Percentiles rank a stretch among this genome's conserved stretches.
These are phyloP conservation scores for Solanum sejunctum DNA, from an alignment of 257 asterid species.

Conservation along the genomic window DNA sequence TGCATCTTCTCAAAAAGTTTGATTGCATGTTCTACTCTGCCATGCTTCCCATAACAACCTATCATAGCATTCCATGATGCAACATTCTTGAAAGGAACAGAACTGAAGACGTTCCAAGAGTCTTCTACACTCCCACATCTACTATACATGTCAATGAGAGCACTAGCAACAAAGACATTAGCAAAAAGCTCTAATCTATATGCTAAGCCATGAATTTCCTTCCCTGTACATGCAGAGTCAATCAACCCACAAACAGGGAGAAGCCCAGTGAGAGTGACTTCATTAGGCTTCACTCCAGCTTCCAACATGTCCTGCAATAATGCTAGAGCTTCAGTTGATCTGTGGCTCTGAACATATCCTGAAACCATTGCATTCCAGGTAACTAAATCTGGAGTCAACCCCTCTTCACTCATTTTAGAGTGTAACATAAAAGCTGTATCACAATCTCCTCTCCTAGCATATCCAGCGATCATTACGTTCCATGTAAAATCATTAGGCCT, in stretches of 20 bases:
- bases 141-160: conserved; percentile 55
- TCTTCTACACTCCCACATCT: conserved; percentile 40
- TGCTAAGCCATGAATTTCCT: conserved; percentile 45
- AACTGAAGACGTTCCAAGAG: conserved; percentile 26
- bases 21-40: conserved; percentile 36
- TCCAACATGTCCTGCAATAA: conserved; percentile 29
- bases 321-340: conserved; percentile 27
- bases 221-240: conserved; percentile 25
- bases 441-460: conserved; percentile 41
- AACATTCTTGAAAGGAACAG: conserved; percentile 21
- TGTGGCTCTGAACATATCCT: conserved; percentile 38
- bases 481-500: conserved; percentile 48
- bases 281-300: conserved; percentile 41
- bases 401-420: conserved; percentile 32
- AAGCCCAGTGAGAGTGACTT: conserved; percentile 43
- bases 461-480: conserved; percentile 40
- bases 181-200: conserved; percentile 22
- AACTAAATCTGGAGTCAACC: conserved; percentile 39
- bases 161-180: conserved; percentile 45
- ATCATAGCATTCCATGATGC: conserved; percentile 58
- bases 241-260: conserved; percentile 42
- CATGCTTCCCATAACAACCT: conserved; percentile 55
- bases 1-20: conserved; percentile 33
- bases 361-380: conserved; percentile 63
- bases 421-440: conserved; percentile 24